Base-by-base conservation (phyloP, 106 monocot species). In the Amphibolis antarctica region DNA sequence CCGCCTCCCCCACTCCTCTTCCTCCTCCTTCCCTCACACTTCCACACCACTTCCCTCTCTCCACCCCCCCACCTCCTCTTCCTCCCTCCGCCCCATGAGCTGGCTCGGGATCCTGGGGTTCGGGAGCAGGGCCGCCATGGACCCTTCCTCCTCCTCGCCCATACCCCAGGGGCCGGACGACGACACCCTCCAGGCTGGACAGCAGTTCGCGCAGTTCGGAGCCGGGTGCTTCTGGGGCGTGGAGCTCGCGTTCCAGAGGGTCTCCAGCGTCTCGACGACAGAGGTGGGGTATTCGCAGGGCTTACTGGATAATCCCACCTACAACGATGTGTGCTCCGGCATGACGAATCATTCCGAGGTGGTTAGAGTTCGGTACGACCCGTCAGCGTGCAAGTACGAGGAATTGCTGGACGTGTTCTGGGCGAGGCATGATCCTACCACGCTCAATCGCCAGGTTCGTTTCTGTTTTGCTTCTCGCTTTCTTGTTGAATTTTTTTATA, bases 181-280 rank as follows among this genome's bases (percentile, higher is more conserved):
- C 13, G 96, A 90, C 72, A 36, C 63, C 44, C 87, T 90, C 6
- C 71, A 66, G 9, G 67, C 82, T 20, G 96, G 90, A 29, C 69
- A 77, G 62, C 53, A 62, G 64, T 82, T 87, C 76, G 90, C 96
- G 24, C 90, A 98, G 68, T 98, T 98, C 72, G 96, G 80, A 0
- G 90, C 90, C 14, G 96, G 96, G 20, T 98, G 96, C 70, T 98
- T 98, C 74, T 98, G 96, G 96, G 77, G 96, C 9, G 84, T 85
- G 22, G 90, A 98, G 80, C 78, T 98, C 20, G 67, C 62, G 61
- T 98, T 90, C 67, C 96, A 98, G 84, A 79, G 90, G 21, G 82
- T 83, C 7, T 71, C 90, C 13, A 90, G 96, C 15, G 82, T 91
- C 43, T 75, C 80, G 3, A 76, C 51, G 69, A 98, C 96, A 11